A percentile compares a stretch with the other conserved stretches of the same genome.
phyloP scores from a whole-genome alignment of 495 filamentous ascomycete genomes.

The Pyronema domesticum region DNA sequence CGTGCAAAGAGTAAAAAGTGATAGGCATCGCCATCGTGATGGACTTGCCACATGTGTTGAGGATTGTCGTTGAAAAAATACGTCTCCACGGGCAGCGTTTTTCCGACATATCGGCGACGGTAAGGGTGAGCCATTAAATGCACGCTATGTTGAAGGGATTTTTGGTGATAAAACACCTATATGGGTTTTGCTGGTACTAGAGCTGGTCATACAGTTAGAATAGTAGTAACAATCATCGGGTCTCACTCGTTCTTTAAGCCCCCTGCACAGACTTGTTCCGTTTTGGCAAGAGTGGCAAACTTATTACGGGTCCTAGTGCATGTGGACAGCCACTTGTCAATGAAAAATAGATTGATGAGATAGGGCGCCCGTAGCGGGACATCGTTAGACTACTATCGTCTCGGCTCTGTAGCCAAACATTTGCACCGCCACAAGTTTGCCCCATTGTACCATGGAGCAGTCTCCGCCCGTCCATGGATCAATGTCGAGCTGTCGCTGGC shows the following conservation, averaged over 20 bases:
- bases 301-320: neutral
- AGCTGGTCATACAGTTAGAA: neutral
- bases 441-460: no score
- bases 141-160: neutral
- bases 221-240: neutral
- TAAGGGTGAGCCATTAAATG: neutral
- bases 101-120: neutral
- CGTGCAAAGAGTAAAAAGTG: neutral
- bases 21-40: conserved; percentile 2
- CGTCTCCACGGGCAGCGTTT: neutral
- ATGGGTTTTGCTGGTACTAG: no score
- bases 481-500: no score
- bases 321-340: neutral
- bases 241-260: neutral
- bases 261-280: neutral
- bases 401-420: no score
- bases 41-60: neutral
- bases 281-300: neutral
- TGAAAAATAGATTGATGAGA: neutral
- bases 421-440: neutral
- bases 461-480: no score
- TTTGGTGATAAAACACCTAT: neutral
- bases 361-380: no score
- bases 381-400: no score
- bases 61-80: neutral